A percentile compares a stretch with the other conserved stretches of the same genome.
These are phyloP conservation scores for Gaeumannomyces tritici DNA, from an alignment of 2,329 filamentous ascomycete genomes.

Conservation along the genomic window DNA sequence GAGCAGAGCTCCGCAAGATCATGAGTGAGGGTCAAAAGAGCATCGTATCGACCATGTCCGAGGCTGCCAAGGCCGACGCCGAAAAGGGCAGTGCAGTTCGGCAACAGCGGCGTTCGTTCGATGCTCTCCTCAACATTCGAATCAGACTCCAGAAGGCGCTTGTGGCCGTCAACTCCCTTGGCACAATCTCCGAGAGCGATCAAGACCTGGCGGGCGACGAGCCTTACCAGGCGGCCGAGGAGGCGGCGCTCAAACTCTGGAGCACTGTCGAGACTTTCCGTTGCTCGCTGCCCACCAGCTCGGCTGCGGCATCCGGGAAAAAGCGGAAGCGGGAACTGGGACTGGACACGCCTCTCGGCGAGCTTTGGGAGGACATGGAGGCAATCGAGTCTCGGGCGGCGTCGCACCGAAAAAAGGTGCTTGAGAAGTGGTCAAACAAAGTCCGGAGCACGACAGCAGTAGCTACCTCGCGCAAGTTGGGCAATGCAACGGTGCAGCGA, in stretches of 20 bases:
- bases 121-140: constrained; percentile 77
- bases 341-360: constrained; percentile 31
- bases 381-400: constrained; percentile 50
- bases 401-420: constrained; percentile 55
- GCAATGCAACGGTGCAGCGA: constrained; percentile 40
- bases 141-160: constrained; percentile 91
- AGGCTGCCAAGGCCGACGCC: constrained; percentile 66
- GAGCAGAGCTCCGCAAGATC: constrained; percentile 53
- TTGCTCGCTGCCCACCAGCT: constrained; percentile 43
- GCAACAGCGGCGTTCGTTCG: constrained; percentile 75
- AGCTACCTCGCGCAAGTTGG: constrained; percentile 45
- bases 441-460: constrained; percentile 52
- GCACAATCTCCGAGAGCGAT: constrained; percentile 30
- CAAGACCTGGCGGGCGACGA: constrained; percentile 26
- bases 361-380: constrained; percentile 66
- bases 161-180: constrained; percentile 68
- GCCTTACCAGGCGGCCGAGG: constrained; percentile 68
- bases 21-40: constrained; percentile 60
- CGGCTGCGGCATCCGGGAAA: constrained; percentile 35
- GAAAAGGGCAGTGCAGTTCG: constrained; percentile 83
- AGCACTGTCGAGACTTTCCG: constrained; percentile 68
- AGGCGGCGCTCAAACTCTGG: constrained; percentile 76
- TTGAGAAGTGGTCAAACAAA: constrained; percentile 88
- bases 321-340: constrained; percentile 48
- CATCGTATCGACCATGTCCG: constrained; percentile 48